Percentiles rank a stretch among this genome's conserved stretches.
These are phyloP conservation scores for Ballota nigra DNA, from an alignment of 257 asterid genomes.

Conservation along the genomic window DNA sequence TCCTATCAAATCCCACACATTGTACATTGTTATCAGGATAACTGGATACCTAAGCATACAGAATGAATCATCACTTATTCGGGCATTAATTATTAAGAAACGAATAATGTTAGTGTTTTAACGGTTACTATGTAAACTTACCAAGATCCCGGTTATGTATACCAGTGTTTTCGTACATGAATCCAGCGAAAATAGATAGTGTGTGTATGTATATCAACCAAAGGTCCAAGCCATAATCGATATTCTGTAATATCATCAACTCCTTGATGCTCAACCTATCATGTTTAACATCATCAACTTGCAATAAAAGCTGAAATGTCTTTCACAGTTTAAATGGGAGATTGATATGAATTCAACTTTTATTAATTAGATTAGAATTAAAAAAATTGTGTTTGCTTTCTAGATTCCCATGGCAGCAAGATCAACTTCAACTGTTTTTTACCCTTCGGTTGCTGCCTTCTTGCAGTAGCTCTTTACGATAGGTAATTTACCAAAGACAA, in stretches of 20 bases:
- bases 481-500: constrained; percentile 60
- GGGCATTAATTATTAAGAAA: neutral
- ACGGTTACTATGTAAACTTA: constrained; percentile 26
- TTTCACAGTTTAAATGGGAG: neutral
- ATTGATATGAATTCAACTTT: neutral
- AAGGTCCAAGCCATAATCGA: constrained; percentile 57
- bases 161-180: constrained; percentile 85
- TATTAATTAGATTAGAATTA: neutral
- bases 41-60: constrained; percentile 50
- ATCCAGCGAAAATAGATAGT: constrained; percentile 79
- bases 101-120: neutral
- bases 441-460: constrained; percentile 85
- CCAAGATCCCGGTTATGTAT: constrained; percentile 72
- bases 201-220: constrained; percentile 61
- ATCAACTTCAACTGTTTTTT: constrained; percentile 79
- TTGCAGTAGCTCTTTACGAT: constrained; percentile 66
- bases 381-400: constrained; percentile 17
- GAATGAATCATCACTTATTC: neutral
- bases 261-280: constrained; percentile 54
- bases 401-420: constrained; percentile 83
- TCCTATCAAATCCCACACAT: constrained; percentile 59
- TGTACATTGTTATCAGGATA: constrained; percentile 79
- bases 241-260: constrained; percentile 46
- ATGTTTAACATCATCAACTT: constrained; percentile 31
- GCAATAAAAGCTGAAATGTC: constrained; percentile 5